Conservation (phyloP, 768 basidiomycete genomes). For the Russula virescens region DNA sequence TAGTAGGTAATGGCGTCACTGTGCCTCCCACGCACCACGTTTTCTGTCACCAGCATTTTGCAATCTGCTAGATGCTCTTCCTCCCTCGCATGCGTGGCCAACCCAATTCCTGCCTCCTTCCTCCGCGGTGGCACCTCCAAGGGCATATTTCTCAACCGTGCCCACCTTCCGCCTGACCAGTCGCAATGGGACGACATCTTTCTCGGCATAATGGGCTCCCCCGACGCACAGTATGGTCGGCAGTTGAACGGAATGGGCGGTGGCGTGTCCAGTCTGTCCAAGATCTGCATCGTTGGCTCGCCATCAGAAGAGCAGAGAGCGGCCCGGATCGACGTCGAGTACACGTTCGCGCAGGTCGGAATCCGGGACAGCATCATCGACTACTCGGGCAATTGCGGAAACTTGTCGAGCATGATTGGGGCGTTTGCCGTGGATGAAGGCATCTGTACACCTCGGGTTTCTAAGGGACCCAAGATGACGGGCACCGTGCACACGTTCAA, state of each 20-base stretch:
- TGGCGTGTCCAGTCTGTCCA: constrained; percentile 68
- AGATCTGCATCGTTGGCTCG: constrained; percentile 59
- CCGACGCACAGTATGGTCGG: constrained; percentile 58
- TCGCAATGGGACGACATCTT: constrained; percentile 57
- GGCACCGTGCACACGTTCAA: constrained; percentile 57
- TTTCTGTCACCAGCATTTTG: not conserved
- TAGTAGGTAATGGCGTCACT: constrained; percentile 7
- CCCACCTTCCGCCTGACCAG: constrained; percentile 45
- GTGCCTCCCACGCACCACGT: not conserved
- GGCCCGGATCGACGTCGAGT: constrained; percentile 53
- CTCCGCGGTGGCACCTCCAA: constrained; percentile 75
- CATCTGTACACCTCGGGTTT: constrained; percentile 36
- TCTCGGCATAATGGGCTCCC: constrained; percentile 75
- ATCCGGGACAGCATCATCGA: constrained; percentile 57
- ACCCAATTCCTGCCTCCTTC: constrained; percentile 41
- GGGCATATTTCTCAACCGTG: constrained; percentile 58
- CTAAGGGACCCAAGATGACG: constrained; percentile 12
- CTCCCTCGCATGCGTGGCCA: constrained; percentile 23
- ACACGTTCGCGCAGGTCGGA: constrained; percentile 57
- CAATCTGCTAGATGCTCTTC: constrained; percentile 1
- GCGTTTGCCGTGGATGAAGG: constrained; percentile 67
- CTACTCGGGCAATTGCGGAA: constrained; percentile 71
- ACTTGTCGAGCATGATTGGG: constrained; percentile 67
- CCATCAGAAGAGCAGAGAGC: constrained; percentile 40
- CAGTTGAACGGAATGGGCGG: constrained; percentile 83